phyloP scores from a whole-genome alignment of 1,284 basidiomycete genomes.

The Cystobasidiaceae sp. region DNA sequence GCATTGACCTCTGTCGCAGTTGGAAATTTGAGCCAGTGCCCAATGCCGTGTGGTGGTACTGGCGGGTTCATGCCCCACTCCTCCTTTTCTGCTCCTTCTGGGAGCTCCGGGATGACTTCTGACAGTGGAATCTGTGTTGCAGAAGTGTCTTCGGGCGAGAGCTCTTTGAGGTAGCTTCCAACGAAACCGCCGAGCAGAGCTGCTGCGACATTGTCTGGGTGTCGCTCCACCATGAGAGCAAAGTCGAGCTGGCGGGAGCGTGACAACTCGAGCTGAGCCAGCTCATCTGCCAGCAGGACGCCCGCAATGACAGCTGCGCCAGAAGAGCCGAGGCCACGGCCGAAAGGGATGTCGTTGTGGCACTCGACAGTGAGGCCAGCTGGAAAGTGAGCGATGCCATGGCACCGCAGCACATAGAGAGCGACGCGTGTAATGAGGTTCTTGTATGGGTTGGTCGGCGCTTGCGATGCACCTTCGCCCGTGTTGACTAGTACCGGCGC shows the following conservation, averaged over 20 bases:
- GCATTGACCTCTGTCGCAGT: slow-evolving; percentile 87
- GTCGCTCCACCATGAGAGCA: slow-evolving; percentile 97
- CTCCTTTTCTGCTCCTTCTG: slow-evolving; percentile 67
- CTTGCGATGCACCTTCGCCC: slow-evolving; percentile 83
- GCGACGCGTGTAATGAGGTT: slow-evolving; percentile 98
- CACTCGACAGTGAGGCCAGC: slow-evolving; percentile 60
- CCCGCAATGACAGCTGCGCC: slow-evolving; percentile 97
- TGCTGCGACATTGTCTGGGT: slow-evolving; percentile 98
- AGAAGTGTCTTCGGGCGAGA: slow-evolving; percentile 62
- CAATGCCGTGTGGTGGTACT: slow-evolving; percentile 79
- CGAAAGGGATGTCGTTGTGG: slow-evolving; percentile 94
- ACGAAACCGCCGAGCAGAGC: slow-evolving; percentile 96
- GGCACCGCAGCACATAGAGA: slow-evolving; percentile 89
- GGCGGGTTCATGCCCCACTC: slow-evolving; percentile 87
- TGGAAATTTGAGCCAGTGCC: slow-evolving; percentile 86
- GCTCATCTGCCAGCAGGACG: slow-evolving; percentile 76
- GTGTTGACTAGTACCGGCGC: slow-evolving; percentile 70
- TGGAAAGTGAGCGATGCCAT: slow-evolving; percentile 70
- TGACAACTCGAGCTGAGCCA: slow-evolving; percentile 69
- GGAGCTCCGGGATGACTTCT: slow-evolving; percentile 95
- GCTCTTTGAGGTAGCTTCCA: slow-evolving; percentile 90
- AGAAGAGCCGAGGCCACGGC: slow-evolving; percentile 91
- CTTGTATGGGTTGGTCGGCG: slow-evolving; percentile 91
- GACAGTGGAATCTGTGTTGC: slow-evolving; percentile 87
- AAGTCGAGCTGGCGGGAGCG: slow-evolving; percentile 80